Percentiles rank a stretch among this genome's conserved stretches.
Conservation (phyloP, 1,284 basidiomycete genomes). For the Limonomyces culmigenus region DNA sequence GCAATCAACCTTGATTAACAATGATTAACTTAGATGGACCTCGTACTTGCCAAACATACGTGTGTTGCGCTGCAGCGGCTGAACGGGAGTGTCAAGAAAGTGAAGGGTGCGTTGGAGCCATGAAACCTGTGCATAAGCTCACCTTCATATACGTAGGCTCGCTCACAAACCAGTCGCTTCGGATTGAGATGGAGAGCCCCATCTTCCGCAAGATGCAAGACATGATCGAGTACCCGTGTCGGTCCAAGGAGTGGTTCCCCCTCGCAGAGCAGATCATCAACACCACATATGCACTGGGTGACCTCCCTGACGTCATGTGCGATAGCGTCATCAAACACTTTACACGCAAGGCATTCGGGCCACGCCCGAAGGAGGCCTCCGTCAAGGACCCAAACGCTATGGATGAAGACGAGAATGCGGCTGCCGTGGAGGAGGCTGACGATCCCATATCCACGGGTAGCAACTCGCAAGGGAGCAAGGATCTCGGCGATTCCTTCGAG, state of each 20-base stretch:
- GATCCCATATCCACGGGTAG: background rate
- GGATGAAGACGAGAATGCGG: slow-evolving; percentile 26
- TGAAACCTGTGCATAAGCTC: background rate
- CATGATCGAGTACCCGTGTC: slow-evolving; percentile 59
- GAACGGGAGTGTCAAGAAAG: slow-evolving; percentile 90
- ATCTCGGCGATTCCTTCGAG: slow-evolving; percentile 67
- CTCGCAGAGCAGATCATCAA: slow-evolving; percentile 96
- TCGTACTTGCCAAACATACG: slow-evolving; percentile 84
- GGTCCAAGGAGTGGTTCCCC: slow-evolving; percentile 88
- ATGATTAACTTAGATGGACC: slow-evolving; percentile 45
- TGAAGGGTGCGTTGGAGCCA: slow-evolving; percentile 53
- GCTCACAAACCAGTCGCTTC: slow-evolving; percentile 72
- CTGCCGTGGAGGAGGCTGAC: background rate
- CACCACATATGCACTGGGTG: slow-evolving; percentile 86
- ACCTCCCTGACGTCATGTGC: slow-evolving; percentile 84
- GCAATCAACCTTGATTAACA: background rate
- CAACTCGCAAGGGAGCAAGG: slow-evolving; percentile 17
- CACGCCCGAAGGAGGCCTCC: background rate
- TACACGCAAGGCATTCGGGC: slow-evolving; percentile 51
- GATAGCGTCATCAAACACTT: slow-evolving; percentile 72
- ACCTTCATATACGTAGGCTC: slow-evolving; percentile 36
- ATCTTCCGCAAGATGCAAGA: slow-evolving; percentile 78
- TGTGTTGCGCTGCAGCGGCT: slow-evolving; percentile 87
- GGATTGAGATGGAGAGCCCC: slow-evolving; percentile 77
- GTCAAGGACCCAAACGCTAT: slow-evolving; percentile 30